These are phyloP conservation scores for Aureobasidium sp. DNA, from an alignment of 2,329 filamentous ascomycete species.

Conservation along the genomic window DNA sequence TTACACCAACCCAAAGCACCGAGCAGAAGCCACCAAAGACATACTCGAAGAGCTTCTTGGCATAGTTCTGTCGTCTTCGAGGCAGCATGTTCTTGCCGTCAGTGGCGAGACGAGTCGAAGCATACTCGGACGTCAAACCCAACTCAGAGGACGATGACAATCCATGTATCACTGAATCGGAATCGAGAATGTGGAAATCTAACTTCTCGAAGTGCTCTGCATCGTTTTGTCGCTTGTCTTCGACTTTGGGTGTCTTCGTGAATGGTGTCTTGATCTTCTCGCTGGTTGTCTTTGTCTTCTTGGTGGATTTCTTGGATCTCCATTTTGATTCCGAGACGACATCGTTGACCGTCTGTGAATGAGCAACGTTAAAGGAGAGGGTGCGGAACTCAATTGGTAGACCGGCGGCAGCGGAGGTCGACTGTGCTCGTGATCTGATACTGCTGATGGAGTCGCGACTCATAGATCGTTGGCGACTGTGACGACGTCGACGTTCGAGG, in stretches of 20 bases:
- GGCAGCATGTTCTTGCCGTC: conserved; percentile 40
- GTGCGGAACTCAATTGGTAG: conserved; percentile 25
- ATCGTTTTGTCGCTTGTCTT: conserved; percentile 13
- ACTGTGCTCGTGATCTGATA: conserved; percentile 12
- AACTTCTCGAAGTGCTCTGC: conserved; percentile 39
- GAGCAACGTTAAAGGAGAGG: conserved; percentile 34
- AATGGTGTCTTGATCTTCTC: conserved; percentile 9
- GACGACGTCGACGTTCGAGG: conserved; percentile 2
- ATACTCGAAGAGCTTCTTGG: conserved; percentile 37
- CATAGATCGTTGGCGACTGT: conserved; percentile 9
- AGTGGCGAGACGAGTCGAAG: conserved; percentile 31
- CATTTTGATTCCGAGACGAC: conserved; percentile 17
- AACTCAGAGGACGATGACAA: conserved; percentile 8
- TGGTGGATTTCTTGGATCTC: background rate
- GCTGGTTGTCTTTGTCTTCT: background rate
- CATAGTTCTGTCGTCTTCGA: conserved; percentile 38
- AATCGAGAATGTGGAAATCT: conserved; percentile 33
- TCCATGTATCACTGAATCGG: conserved; percentile 29
- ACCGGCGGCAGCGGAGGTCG: conserved; percentile 12
- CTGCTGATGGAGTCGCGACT: conserved; percentile 18
- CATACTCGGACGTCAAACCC: conserved; percentile 33
- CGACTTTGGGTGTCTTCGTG: conserved; percentile 1
- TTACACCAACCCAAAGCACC: conserved; percentile 41
- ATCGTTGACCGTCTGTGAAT: conserved; percentile 31
- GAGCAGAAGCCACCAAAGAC: conserved; percentile 45